Base-by-base conservation (phyloP, 2,329 filamentous ascomycete species). In the Arthrinium phaeospermum region DNA sequence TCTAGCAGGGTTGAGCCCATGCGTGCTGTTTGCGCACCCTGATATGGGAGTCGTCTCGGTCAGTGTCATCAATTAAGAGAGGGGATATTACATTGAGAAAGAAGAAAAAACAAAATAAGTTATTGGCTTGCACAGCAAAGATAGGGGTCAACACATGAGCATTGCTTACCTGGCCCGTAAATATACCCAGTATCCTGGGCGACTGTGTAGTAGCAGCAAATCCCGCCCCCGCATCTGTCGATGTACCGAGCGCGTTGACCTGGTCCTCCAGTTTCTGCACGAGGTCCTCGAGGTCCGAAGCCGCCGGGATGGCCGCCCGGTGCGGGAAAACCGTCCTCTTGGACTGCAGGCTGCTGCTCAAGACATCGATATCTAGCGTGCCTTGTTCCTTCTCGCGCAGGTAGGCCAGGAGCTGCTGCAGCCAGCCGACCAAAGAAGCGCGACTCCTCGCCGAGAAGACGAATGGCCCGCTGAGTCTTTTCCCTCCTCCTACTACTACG, bases 11-110 rank as follows among this genome's bases (percentile, higher is more conserved):
- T 71, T 46, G 70, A 76, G 4, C 79, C 81, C 81, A 83, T 83
- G 19, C 77, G 74, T 12, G 77, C 61, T 79, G 80, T 82, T 72
- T 82, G 80, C 3, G 81, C 80, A 44, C 81, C 81, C 72, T 83
- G 82, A 30, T 2, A 30, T 30, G 27, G 27, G 27, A 30, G 4
- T 30, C 27, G 27, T 30, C 27, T 30, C 27, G 27, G 27, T 30
- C 27, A 30, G 27, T 30, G 4, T 30, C 27, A 30, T 30, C 27
- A 30, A 30, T 30, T 4, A 30, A 30, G 4, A 30, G 4, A 30
- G 27, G 27, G 27, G 27, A 4, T 30, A 4, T 30, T 2, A 30
- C 27, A 30, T 30, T 30, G 27, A 30, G 4, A 30, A 30, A 2
- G 27, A 30, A 30, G 4, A 30, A 2, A 30, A 30, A 4, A 30